Base-by-base conservation (phyloP, 2,329 filamentous ascomycete species). In the Fusarium praegraminearum region DNA sequence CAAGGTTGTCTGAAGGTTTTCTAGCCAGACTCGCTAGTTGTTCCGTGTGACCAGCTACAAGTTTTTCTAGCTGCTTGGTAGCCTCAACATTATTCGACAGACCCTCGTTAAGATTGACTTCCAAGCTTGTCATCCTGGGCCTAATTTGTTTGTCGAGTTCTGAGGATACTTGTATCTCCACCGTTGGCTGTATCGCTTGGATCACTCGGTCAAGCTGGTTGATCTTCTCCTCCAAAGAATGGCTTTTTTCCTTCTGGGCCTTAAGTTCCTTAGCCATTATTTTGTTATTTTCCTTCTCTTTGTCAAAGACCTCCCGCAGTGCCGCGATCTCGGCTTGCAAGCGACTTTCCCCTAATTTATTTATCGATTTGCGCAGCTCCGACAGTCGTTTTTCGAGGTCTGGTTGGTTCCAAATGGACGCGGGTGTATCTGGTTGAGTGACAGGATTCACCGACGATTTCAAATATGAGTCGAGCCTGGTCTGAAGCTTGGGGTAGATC, bases 191-290 rank as follows among this genome's bases (percentile, higher is more conserved):
- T 32, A 53, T 40, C 3, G 77, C 66, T 11, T 77, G 72, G 10
- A 76, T 56, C 32, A 72, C 73, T 11, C 62, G 60, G 41, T 76
- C 73, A 9, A 81, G 67, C 11, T 40, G 55, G 8, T 70, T 63
- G 22, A 71, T 30, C 26, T 55, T 71, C 22, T 71, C 58, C 52
- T 75, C 62, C 32, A 74, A 38, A 9, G 52, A 38, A 12, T 57
- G 46, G 18, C 44, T 65, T 54, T 67, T 60, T 24, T 47, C 51
- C 26, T 56, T 58, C 20, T 44, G 43, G 24, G 47, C 57, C 33
- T 62, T 36, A 11, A 62, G 22, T 13, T 62, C 43, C 7, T 62
- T 28, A 46, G 69, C 64, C 28, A 75, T 44, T 18, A 46, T 32
- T n/a, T 47, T 47, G 13, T 50, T 65, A 56, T 63, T 68, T 35